Percentiles rank a stretch among this genome's conserved stretches.
Conservation (phyloP, 2,329 filamentous ascomycete species). For the Sordariomycetes sp. region DNA sequence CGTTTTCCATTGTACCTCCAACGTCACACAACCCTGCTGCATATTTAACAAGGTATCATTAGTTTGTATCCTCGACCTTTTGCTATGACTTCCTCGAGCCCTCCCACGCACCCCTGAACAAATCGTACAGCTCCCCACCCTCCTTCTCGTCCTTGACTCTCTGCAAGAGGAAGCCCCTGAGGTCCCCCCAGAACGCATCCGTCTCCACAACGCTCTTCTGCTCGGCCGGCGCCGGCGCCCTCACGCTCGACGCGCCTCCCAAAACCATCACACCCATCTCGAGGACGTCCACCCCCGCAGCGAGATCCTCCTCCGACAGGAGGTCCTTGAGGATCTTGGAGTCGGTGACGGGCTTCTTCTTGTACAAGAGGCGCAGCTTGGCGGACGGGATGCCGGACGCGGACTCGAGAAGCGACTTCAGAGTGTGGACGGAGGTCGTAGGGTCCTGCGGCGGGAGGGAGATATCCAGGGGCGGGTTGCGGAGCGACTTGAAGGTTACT, state of each 20-base stretch:
- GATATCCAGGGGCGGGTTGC: slow-evolving; percentile 62
- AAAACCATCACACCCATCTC: slow-evolving; percentile 87
- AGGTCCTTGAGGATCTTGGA: slow-evolving; percentile 69
- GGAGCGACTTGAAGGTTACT: slow-evolving; percentile 63
- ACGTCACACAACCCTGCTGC: background rate
- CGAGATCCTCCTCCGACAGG: slow-evolving; percentile 43
- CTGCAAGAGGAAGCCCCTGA: slow-evolving; percentile 71
- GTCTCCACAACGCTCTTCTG: slow-evolving; percentile 42
- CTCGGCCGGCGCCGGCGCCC: slow-evolving; percentile 19
- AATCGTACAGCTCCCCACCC: slow-evolving; percentile 50
- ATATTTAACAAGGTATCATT: background rate
- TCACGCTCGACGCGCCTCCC: slow-evolving; percentile 47
- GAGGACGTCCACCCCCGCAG: slow-evolving; percentile 40
- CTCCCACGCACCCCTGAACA: slow-evolving; percentile 67
- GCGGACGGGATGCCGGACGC: slow-evolving; percentile 55
- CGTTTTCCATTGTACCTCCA: too few relatives aligned
- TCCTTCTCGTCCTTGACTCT: slow-evolving; percentile 60
- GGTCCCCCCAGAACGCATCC: slow-evolving; percentile 76
- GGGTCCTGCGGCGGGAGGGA: slow-evolving; percentile 51
- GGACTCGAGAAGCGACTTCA: slow-evolving; percentile 60
- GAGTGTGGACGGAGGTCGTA: slow-evolving; percentile 65
- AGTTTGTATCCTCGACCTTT: background rate
- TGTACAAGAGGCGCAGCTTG: slow-evolving; percentile 77
- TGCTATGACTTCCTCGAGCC: slow-evolving; percentile 15
- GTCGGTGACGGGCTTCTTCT: slow-evolving; percentile 77